Conservation (phyloP, 192 early-diverging fungal species). For the Rhizophagus prolifer region DNA sequence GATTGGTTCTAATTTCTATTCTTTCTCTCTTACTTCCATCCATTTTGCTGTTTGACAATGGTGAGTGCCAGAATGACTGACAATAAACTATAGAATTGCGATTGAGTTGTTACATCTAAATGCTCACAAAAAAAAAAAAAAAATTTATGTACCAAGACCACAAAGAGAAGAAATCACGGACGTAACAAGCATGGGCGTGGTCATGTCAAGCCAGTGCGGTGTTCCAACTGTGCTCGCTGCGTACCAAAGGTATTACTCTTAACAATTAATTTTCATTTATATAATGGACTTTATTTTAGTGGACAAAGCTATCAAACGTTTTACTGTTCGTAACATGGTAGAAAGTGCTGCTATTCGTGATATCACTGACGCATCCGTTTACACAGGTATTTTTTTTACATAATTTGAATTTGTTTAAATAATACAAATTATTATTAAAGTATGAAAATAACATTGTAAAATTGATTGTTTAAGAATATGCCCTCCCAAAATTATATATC, state of each 20-base stretch:
- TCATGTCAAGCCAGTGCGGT: slow-evolving; percentile 95
- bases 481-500: slow-evolving; percentile 98
- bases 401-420: slow-evolving; percentile 79
- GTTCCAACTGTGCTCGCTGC: slow-evolving; percentile 98
- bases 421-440: not conserved
- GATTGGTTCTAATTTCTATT: too few species aligned
- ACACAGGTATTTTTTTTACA: slow-evolving; percentile 78
- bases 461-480: slow-evolving; percentile 62
- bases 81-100: not conserved
- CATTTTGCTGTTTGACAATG: slow-evolving; percentile 10
- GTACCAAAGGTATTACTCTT: slow-evolving; percentile 64
- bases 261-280: not conserved
- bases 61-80: not conserved
- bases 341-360: slow-evolving; percentile 97
- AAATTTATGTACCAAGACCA: slow-evolving; percentile 62
- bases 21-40: not conserved
- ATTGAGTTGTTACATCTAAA: not conserved
- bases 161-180: slow-evolving; percentile 99
- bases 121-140: not conserved
- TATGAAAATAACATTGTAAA: not conserved
- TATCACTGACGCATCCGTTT: slow-evolving; percentile 95
- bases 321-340: slow-evolving; percentile 98
- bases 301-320: slow-evolving; percentile 99
- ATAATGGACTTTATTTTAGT: not conserved
- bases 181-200: slow-evolving; percentile 99